A percentile compares a stretch with the other conserved stretches of the same genome.
These are phyloP conservation scores for Phytophthora constricta DNA, from an alignment of 352 stramenopile species.

Conservation along the genomic window DNA sequence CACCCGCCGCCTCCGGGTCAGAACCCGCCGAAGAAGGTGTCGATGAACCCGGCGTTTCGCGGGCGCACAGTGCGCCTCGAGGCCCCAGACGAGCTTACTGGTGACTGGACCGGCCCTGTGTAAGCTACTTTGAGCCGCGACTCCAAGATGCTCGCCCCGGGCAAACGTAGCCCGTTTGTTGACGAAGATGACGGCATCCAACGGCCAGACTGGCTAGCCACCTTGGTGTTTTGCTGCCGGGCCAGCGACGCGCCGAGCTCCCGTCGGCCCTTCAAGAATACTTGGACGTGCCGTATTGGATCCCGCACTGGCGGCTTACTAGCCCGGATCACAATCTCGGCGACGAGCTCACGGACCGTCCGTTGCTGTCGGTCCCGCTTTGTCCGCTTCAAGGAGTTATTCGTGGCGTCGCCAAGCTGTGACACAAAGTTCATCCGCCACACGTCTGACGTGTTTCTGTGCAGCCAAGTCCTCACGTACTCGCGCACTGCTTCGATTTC, in stretches of 20 bases:
- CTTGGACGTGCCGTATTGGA: slow-evolving; percentile 1
- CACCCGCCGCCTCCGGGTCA: not conserved
- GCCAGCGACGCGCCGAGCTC: not conserved
- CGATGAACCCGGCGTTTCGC: not conserved
- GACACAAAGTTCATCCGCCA: slow-evolving; percentile 8
- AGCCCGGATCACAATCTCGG: not conserved
- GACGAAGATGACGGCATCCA: not conserved
- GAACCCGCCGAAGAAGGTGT: not conserved
- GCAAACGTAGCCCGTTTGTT: not conserved
- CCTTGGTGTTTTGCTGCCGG: not conserved
- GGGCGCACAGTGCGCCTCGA: slow-evolving; percentile 2
- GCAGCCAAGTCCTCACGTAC: slow-evolving; percentile 4
- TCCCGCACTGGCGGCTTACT: slow-evolving; percentile 4
- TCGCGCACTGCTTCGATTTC: not conserved
- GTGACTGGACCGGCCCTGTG: slow-evolving; percentile 2
- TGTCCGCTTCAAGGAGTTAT: slow-evolving; percentile 4
- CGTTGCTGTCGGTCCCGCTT: slow-evolving; percentile 1
- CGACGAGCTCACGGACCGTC: not conserved
- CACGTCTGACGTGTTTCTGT: not conserved
- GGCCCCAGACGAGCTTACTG: slow-evolving; percentile 4
- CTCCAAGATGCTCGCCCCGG: not conserved
- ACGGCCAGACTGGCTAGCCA: slow-evolving; percentile 4
- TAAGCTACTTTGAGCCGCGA: slow-evolving; percentile 5
- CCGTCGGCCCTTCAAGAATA: not conserved
- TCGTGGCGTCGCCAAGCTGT: not conserved